Percentiles rank a stretch among this genome's conserved stretches.
These are phyloP conservation scores for Sanghuangporus weigelae DNA, from an alignment of 1,284 basidiomycete genomes.

Conservation along the genomic window DNA sequence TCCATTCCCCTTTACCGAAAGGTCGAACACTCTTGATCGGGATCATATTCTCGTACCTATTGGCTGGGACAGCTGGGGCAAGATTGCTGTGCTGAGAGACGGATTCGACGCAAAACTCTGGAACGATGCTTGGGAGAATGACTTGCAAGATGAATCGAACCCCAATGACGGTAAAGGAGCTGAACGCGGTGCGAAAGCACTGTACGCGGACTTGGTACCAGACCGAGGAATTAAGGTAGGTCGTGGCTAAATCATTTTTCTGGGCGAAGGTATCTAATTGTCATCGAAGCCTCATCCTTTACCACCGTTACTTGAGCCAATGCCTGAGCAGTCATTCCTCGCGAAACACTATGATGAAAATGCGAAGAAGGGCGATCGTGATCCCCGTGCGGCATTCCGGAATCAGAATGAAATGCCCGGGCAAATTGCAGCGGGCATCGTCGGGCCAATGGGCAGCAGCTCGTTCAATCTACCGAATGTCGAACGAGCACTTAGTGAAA, in stretches of 20 bases:
- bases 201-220: constrained; percentile 60
- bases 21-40: constrained; percentile 88
- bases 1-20: constrained; percentile 81
- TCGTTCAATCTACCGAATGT: constrained; percentile 82
- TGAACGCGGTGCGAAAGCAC: constrained; percentile 47
- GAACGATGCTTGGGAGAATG: constrained; percentile 80
- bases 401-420: constrained; percentile 55
- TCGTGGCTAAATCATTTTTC: neutral
- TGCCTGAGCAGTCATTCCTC: constrained; percentile 84
- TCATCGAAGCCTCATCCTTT: constrained; percentile 51
- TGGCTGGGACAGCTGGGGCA: constrained; percentile 98
- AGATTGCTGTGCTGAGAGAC: constrained; percentile 87
- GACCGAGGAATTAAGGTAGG: constrained; percentile 68
- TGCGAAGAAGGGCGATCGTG: constrained; percentile 80
- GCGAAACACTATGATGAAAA: constrained; percentile 86
- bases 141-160: constrained; percentile 37
- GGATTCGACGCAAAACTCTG: constrained; percentile 84
- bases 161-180: constrained; percentile 35
- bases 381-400: constrained; percentile 83
- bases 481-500: constrained; percentile 78
- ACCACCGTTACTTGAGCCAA: constrained; percentile 72
- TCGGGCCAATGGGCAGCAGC: constrained; percentile 83
- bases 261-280: neutral
- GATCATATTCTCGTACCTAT: constrained; percentile 89
- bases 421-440: constrained; percentile 56